Evolutionary conservation across 2,329 filamentous ascomycete species (phyloP), one percentile per base, ranked within the genome.

Genomic region (Pseudocercospora vitis): DNA sequence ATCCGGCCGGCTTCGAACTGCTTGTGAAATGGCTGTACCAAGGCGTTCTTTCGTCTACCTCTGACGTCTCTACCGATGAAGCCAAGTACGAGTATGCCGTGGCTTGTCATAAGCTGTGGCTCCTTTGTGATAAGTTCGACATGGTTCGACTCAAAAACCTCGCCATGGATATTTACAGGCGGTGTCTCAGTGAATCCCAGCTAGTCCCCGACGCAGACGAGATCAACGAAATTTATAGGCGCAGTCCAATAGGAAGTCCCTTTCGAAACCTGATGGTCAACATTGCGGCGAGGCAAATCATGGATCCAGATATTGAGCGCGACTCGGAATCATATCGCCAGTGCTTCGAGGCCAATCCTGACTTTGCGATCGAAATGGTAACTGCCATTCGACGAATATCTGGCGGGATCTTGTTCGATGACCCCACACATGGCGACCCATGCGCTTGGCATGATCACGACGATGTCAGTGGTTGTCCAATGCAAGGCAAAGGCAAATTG

Each of bases 21-120:
- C 71, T 81, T 12, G 77, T 81, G 4, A 80, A 80, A 66, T 81
- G 78, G 78, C 70, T 81, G 7, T 81, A 81, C 52, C 78, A 81
- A 63, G 79, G 79, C 48, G 74, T 69, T 39, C 72, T 81, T 42
- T 76, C 80, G 55, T 74, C 80, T 57, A 74, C 76, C 16, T 74
- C 74, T 3, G 68, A 73, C 42, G 66, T 79, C 58, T 19, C 32
- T 8, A 68, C 74, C 50, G 70, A 75, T 24, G 73, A 74, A 42
- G 71, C 74, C 55, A 79, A 80, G 64, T 81, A 80, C 71, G 76
- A 79, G 11, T 76, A 81, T 58, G 78, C 78, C 6, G 77, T 78
- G 32, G 74, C 73, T 48, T 81, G 78, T 60, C 75, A 81, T 64
- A 78, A 76, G 64, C 71, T 81, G 23, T 79, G 80, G 57, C 63